Base-by-base conservation (phyloP, 140 eudicot genomes). In the Stevia rebaudiana region DNA sequence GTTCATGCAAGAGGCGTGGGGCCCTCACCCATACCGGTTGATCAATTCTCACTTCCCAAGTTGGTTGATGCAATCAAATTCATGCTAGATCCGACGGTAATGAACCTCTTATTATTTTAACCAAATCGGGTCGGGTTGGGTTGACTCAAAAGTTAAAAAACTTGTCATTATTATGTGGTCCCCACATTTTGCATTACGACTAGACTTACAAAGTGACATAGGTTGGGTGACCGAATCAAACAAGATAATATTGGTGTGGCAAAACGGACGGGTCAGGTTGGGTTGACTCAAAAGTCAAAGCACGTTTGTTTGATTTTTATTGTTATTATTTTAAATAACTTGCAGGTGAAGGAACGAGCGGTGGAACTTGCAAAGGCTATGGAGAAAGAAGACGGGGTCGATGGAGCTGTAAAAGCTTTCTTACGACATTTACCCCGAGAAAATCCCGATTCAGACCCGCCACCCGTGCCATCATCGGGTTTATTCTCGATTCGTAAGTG, bases 1-100 rank as follows among this genome's bases (percentile, higher is more conserved):
- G 95, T 92, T 65, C 96, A 92, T 35, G 96, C 78, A 9, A 83
- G 96, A 77, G 95, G 90, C n/a, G 95, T 92, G 49, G 98, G 98
- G 21, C 98, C 98, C 35, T 31, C 83, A 31, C 98, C 98, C 5
- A 92, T 92, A 47, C 95, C 96, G 5, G 78, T 88, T 10, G 96
- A 88, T 53, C 86, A 88, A 65, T 88, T 92, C 76, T 53, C 98
- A 1, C 89, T 85, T 62, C 81, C 78, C 40, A 88, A 81, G 81
- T 70, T 92, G 84, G 83, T 83, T 11, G 84, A 85, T 12, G 96
- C 96, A 43, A 92, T 92, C 31, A 78, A 83, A 0, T 88, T 75
- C 74, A 88, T 92, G 96, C 81, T 88, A 73, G 84, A 88, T 35
- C 95, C 96, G 0, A 30, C 81, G 96, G 96, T 92, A 81, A 40